phyloP scores from a whole-genome alignment of 495 filamentous ascomycete species.

The Cryomyces minteri region DNA sequence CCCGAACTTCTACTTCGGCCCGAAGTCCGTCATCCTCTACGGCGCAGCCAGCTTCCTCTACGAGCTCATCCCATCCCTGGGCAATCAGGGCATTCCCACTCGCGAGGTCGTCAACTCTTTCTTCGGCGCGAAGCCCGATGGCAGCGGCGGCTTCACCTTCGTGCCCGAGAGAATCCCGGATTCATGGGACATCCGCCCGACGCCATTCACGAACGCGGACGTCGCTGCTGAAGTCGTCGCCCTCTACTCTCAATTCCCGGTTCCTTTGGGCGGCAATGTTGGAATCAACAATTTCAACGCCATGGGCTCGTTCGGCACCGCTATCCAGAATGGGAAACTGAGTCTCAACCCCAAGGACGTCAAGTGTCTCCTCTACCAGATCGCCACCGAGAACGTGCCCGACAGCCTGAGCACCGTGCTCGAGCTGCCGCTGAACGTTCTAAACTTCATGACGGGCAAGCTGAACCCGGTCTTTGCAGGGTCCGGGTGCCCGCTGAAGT shows the following conservation, averaged over 20 bases:
- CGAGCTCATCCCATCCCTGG: conserved; percentile 21
- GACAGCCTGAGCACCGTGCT: conserved; percentile 15
- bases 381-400: conserved; percentile 17
- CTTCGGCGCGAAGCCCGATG: conserved; percentile 19
- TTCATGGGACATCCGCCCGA: conserved; percentile 21
- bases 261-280: conserved; percentile 22
- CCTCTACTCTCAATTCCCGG: conserved; percentile 20
- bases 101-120: conserved; percentile 20
- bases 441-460: conserved; percentile 10
- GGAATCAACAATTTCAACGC: conserved; percentile 16
- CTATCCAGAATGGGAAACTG: conserved; percentile 16
- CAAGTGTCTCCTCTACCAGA: conserved; percentile 21
- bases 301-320: conserved; percentile 10
- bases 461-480: conserved; percentile 13
- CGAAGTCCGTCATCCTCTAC: conserved; percentile 17
- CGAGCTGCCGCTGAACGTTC: conserved; percentile 13
- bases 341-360: conserved; percentile 5
- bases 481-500: conserved; percentile 16
- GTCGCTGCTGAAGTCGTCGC: conserved; percentile 17
- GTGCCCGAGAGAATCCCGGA: conserved; percentile 20
- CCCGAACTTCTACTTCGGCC: conserved; percentile 22
- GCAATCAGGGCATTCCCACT: conserved; percentile 13
- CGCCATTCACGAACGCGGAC: conserved; percentile 15
- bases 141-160: conserved; percentile 17
- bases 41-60: conserved; percentile 25